These are phyloP conservation scores for Cladosporium sp. DNA, from an alignment of 2,329 filamentous ascomycete genomes.

Conservation along the genomic window DNA sequence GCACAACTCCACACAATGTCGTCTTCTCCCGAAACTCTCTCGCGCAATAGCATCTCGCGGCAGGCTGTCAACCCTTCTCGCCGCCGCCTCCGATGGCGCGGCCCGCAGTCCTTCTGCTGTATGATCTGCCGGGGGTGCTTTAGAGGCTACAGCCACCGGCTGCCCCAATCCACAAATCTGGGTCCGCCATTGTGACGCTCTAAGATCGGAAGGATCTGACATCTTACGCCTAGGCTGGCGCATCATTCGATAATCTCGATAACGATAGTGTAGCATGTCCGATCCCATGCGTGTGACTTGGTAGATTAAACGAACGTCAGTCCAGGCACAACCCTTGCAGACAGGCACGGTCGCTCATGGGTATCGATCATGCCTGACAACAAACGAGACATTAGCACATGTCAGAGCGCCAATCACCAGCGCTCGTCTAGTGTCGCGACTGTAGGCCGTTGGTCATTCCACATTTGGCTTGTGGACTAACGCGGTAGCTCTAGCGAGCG, in stretches of 20 bases:
- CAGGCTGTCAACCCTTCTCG: not conserved
- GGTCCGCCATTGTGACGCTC: constrained; percentile 14
- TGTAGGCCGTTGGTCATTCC: constrained; percentile 8
- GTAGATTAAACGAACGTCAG: not conserved
- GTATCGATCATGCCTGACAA: constrained; percentile 1
- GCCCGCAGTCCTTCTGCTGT: constrained; percentile 10
- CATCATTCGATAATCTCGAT: constrained; percentile 11
- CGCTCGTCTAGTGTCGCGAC: constrained; percentile 4
- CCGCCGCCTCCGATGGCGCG: constrained; percentile 12
- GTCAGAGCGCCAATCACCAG: constrained; percentile 7
- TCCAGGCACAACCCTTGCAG: constrained; percentile 6
- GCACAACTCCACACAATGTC: not conserved
- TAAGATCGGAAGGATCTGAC: constrained; percentile 16
- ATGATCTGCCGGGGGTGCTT: constrained; percentile 7
- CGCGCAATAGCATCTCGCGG: not conserved
- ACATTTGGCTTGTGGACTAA: constrained; percentile 17
- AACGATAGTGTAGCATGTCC: not conserved
- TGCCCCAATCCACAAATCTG: constrained; percentile 17
- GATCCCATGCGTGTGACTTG: constrained; percentile 5
- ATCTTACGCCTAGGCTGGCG: constrained; percentile 1
- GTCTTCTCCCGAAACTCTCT: constrained; percentile 1
- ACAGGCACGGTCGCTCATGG: not conserved
- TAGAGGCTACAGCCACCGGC: constrained; percentile 8
- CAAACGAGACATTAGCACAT: constrained; percentile 12
- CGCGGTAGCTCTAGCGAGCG: constrained; percentile 15